Evolutionary conservation across 2,329 filamentous ascomycete genomes (phyloP), one percentile per base, ranked within the genome.

Genomic region (Ceratocystiopsis sp.): DNA sequence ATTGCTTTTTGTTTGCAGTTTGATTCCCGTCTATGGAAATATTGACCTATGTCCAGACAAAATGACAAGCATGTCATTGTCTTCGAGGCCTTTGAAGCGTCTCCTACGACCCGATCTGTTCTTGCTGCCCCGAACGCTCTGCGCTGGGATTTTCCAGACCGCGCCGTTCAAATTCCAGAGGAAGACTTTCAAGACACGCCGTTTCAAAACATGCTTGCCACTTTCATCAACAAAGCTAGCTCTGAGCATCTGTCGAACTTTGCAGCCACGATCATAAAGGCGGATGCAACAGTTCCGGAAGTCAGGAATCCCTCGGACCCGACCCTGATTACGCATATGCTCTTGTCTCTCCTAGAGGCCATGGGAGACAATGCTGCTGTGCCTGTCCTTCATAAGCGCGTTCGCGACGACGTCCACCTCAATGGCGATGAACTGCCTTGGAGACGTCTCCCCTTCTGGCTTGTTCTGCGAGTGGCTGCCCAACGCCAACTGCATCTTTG

Each of bases 341-440:
- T 83, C 10, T 71, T 80, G 58, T 66, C 73, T 0, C 53, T 82
- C 0, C 55, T 84, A 0, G 68, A 75, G 50, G 68, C 64, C 0
- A 61, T 69, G 8, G 78, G 78, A 0, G 44, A 52, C 0, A 49
- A 58, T 0, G 45, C 60, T 0, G 43, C 55, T 1, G 57, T 66
- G 0, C 49, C 57, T 0, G 19, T 61, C 0, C 52, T 80, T 1
- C 59, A 60, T 0, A 84, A 84, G 52, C 62, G 68, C 2, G 65
- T 81, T 0, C 64, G 73, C 0, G 79, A 83, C 41, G 75, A 80
- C n/a, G 67, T 80, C 0, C 64, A 63, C 13, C 67, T 72, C 53
- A 52, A 57, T 1, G 53, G 65, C 1, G 60, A 64, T 0, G 55
- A 64, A 1, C 53, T 61, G 0, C 77, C 77, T 0, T 84, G 78